Evolutionary conservation across 2,329 filamentous ascomycete species (phyloP).

Genomic region (Aulographum hederae): DNA sequence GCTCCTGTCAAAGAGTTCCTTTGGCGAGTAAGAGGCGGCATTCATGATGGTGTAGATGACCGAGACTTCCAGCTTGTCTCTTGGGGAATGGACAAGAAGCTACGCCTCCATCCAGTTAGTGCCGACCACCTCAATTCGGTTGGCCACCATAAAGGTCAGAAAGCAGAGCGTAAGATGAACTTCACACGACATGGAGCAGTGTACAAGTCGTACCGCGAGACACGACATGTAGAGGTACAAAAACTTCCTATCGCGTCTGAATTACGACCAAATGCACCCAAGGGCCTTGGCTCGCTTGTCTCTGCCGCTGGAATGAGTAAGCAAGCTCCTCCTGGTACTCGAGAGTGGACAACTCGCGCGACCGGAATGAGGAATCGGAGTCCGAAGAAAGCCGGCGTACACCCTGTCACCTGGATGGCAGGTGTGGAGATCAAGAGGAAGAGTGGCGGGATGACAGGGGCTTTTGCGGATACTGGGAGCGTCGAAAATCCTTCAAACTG

Average conservation of each 20-base stretch:
- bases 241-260: no score
- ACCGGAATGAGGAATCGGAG: slow-evolving; percentile 29
- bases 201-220: slow-evolving; percentile 77
- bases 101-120: slow-evolving; percentile 61
- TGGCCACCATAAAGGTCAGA: slow-evolving; percentile 53
- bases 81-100: slow-evolving; percentile 73
- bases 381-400: slow-evolving; percentile 30
- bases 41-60: slow-evolving; percentile 52
- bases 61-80: slow-evolving; percentile 86
- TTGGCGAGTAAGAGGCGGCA: slow-evolving; percentile 59
- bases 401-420: slow-evolving; percentile 46
- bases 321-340: slow-evolving; percentile 6
- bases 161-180: slow-evolving; percentile 44
- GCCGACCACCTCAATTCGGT: slow-evolving; percentile 45
- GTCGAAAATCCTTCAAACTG: slow-evolving; percentile 7
- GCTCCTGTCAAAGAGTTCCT: slow-evolving; percentile 75
- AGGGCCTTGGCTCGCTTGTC: slow-evolving; percentile 5
- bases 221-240: no score
- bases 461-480: no score
- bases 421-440: slow-evolving; percentile 39
- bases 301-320: slow-evolving; percentile 9
- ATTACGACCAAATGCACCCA: neutral
- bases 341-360: slow-evolving; percentile 24
- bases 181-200: slow-evolving; percentile 67
- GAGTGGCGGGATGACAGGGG: no score